A percentile compares a stretch with the other conserved stretches of the same genome.
Conservation (phyloP, 441 rosid genomes). For the Eugenia klotzschiana region DNA sequence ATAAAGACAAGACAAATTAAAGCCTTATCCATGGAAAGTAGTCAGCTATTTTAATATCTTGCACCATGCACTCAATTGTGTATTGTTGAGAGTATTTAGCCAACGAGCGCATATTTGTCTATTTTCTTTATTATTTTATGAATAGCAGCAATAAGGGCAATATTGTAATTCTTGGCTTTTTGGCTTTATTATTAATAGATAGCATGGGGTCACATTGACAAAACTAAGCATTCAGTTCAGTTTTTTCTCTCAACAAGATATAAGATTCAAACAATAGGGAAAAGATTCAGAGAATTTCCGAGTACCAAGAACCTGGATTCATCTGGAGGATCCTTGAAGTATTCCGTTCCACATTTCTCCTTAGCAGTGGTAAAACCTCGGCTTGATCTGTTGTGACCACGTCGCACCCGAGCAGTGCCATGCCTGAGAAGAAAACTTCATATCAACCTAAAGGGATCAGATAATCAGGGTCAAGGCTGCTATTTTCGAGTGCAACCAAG, state of each 20-base stretch:
- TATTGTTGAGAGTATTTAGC: too few relatives aligned
- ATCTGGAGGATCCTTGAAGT: conserved; percentile 60
- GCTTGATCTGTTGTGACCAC: conserved; percentile 76
- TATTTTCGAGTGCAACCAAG: background rate
- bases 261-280: background rate
- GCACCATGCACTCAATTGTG: background rate
- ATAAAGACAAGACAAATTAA: background rate
- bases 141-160: too few relatives aligned
- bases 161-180: too few relatives aligned
- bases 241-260: background rate
- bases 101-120: too few relatives aligned
- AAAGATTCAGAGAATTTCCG: background rate
- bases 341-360: conserved; percentile 73
- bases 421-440: conserved; percentile 31
- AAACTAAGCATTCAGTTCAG: too few relatives aligned
- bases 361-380: conserved; percentile 68
- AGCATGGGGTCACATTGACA: too few relatives aligned
- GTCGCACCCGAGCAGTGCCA: conserved; percentile 85
- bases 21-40: background rate
- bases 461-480: background rate
- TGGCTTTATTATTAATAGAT: too few relatives aligned
- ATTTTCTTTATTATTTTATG: too few relatives aligned
- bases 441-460: background rate
- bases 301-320: conserved; percentile 44
- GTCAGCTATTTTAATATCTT: background rate